Base-by-base conservation (phyloP, 345 rosid genomes). In the Excoecaria cochinchinensis region DNA sequence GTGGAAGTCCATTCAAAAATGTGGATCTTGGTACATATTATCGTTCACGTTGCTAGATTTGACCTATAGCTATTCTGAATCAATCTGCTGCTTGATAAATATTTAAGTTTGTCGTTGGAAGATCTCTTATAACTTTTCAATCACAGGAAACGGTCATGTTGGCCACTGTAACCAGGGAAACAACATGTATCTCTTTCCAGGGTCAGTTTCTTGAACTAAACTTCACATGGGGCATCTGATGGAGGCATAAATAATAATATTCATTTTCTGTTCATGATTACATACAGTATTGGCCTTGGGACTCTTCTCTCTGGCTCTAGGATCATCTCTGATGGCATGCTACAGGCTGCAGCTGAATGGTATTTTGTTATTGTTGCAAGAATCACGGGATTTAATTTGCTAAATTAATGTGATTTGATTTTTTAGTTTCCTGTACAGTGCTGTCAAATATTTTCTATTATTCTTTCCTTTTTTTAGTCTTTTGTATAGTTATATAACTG, bases 271-370 rank as follows among this genome's bases (percentile, higher is more conserved):
- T 69, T 62, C 58, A 39, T 89, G 84, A 67, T 55, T 67, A 67
- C 47, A 36, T 90, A 82, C 89, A 95, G 98, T 60, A 87, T 95
- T 79, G 99, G 99, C 71, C 98, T 95, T 62, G 99, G 99, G 44
- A 89, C 95, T 85, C 98, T 95, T 72, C 91, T 95, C 67, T 91
- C 98, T 51, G 98, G 99, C 72, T 86, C 98, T 44, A 88, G 94
- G 82, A 89, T 89, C 24, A 74, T 95, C 62, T 88, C 98, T 36
- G 96, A 91, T 69, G 97, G 99, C 79, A 95, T 95, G 99, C 94
- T 95, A 79, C 99, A 93, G 86, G 99, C 97, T 38, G 99, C 99
- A 75, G 91, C 97, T 12, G 98, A 93, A 83, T 90, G 98, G 99
- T 95, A 86, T 62, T 63, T 31, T 69, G 48, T 73, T 66, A n/a